Conservation (phyloP, 1,139 yeast genomes). For the Suhomyces coccinellae region DNA sequence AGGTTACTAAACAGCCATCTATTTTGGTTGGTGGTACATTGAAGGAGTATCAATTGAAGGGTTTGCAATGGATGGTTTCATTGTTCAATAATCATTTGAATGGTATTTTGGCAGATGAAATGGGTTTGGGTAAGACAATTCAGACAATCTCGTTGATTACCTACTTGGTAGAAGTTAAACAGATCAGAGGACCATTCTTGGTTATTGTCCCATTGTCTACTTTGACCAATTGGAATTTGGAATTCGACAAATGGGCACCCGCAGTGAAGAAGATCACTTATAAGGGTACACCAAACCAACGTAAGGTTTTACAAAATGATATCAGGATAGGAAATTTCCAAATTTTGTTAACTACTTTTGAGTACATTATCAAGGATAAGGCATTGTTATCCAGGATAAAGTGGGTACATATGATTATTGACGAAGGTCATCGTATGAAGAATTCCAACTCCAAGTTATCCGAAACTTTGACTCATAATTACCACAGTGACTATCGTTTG, state of each 20-base stretch:
- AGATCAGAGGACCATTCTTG: slow-evolving; percentile 67
- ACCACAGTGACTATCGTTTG: slow-evolving; percentile 73
- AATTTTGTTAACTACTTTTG: slow-evolving; percentile 76
- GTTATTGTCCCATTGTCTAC: slow-evolving; percentile 85
- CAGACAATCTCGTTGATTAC: slow-evolving; percentile 80
- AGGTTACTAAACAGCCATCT: slow-evolving; percentile 61
- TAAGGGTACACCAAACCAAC: slow-evolving; percentile 72
- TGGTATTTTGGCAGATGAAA: slow-evolving; percentile 93
- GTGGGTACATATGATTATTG: slow-evolving; percentile 87
- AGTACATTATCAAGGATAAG: slow-evolving; percentile 74
- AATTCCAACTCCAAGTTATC: slow-evolving; percentile 75
- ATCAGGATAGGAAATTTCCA: slow-evolving; percentile 70
- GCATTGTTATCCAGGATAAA: slow-evolving; percentile 64
- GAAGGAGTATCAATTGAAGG: slow-evolving; percentile 91
- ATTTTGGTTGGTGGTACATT: slow-evolving; percentile 81
- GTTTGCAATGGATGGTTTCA: slow-evolving; percentile 98
- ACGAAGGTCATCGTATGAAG: slow-evolving; percentile 89
- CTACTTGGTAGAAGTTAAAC: slow-evolving; percentile 67
- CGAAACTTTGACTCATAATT: slow-evolving; percentile 66
- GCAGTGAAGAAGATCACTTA: slow-evolving; percentile 63
- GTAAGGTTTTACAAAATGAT: slow-evolving; percentile 63
- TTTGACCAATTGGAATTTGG: slow-evolving; percentile 80
- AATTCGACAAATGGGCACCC: slow-evolving; percentile 90
- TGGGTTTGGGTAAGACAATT: slow-evolving; percentile 90
- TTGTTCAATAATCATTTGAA: slow-evolving; percentile 88